phyloP scores from a whole-genome alignment of 2,329 filamentous ascomycete species.

The Talaromyces sp. region DNA sequence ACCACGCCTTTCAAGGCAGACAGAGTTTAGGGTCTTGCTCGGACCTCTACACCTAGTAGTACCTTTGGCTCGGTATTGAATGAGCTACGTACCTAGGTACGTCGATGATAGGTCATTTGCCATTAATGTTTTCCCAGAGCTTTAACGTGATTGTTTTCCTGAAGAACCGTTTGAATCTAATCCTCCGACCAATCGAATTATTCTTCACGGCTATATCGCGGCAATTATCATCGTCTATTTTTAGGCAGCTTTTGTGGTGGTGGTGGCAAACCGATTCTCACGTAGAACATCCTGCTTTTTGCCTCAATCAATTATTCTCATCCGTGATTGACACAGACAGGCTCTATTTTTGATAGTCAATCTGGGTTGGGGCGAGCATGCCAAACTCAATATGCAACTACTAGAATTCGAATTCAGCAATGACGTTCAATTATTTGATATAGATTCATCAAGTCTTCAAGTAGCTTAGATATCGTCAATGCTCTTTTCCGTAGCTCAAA shows the following conservation, averaged over 20 bases:
- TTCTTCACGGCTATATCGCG: background rate
- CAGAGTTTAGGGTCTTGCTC: constrained; percentile 3
- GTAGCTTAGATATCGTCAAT: background rate
- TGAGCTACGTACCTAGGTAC: background rate
- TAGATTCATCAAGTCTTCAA: background rate
- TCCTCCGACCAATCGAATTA: background rate
- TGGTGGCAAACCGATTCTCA: background rate
- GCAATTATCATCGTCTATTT: background rate
- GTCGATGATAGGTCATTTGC: background rate
- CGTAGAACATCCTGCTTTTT: background rate
- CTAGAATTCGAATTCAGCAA: background rate
- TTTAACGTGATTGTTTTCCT: too few species aligned
- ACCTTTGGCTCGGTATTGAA: background rate
- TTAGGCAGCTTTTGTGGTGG: background rate
- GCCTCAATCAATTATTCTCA: background rate
- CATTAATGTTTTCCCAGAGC: background rate
- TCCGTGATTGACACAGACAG: background rate
- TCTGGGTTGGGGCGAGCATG: background rate
- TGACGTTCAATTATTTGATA: background rate
- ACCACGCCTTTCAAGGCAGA: background rate
- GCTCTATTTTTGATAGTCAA: background rate
- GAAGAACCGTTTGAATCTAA: background rate
- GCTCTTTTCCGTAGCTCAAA: background rate
- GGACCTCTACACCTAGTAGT: background rate
- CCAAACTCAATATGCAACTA: background rate